Percentiles rank a stretch among this genome's conserved stretches.
Evolutionary conservation across 2,329 filamentous ascomycete genomes (phyloP).

Genomic region (Aureobasidium melanogenum): DNA sequence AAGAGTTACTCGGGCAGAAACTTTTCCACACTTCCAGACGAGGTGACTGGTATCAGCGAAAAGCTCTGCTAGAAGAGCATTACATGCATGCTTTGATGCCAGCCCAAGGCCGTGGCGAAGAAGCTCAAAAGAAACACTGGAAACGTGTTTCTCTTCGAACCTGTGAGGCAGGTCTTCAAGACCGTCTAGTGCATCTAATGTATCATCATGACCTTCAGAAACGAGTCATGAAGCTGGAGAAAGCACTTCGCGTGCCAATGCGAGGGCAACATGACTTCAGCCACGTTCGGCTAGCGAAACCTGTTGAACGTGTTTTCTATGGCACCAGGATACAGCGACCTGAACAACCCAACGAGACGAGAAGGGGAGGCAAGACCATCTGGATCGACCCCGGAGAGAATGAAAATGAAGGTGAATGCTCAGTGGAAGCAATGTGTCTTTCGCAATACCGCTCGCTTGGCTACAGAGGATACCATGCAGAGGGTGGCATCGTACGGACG

Average conservation of each 20-base stretch:
- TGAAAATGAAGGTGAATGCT: conserved; percentile 56
- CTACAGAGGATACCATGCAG: conserved; percentile 91
- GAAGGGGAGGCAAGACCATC: conserved; percentile 60
- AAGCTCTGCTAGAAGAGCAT: conserved; percentile 87
- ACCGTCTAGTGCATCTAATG: conserved; percentile 81
- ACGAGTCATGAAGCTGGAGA: conserved; percentile 84
- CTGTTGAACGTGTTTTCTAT: conserved; percentile 64
- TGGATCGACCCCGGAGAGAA: conserved; percentile 64
- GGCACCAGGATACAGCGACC: conserved; percentile 60
- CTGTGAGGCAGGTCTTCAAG: conserved; percentile 79
- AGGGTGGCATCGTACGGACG: conserved; percentile 87
- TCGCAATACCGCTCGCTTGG: conserved; percentile 73
- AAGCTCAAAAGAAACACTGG: conserved; percentile 73
- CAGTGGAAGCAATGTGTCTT: conserved; percentile 90
- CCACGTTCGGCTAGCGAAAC: conserved; percentile 69
- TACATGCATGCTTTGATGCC: conserved; percentile 67
- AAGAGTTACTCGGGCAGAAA: conserved; percentile 66
- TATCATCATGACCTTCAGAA: conserved; percentile 91
- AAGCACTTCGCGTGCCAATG: conserved; percentile 69
- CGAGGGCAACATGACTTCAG: conserved; percentile 88
- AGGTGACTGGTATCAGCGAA: conserved; percentile 92
- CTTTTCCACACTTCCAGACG: conserved; percentile 79
- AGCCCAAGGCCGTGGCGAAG: conserved; percentile 38
- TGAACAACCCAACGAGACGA: conserved; percentile 18
- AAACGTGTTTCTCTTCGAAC: conserved; percentile 65